Conservation (phyloP, 2,329 filamentous ascomycete genomes). For the Didymella keratinophila region DNA sequence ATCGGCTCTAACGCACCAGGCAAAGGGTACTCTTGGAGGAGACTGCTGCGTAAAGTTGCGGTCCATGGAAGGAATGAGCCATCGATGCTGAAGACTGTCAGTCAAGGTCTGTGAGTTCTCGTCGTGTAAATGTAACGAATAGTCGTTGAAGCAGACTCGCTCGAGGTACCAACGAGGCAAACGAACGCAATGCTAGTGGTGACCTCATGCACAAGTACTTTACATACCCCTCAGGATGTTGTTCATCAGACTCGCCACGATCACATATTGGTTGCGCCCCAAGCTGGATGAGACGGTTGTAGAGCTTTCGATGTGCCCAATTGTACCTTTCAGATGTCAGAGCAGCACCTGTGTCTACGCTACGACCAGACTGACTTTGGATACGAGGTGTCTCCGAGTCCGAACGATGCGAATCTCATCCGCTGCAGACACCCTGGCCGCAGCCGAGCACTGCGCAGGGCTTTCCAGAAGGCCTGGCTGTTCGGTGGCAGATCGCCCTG, state of each 20-base stretch:
- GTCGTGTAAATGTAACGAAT: background rate
- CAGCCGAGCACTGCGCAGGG: constrained; percentile 79
- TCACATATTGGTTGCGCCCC: constrained; percentile 80
- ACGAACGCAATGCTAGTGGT: background rate
- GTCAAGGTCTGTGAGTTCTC: background rate
- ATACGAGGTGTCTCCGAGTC: constrained; percentile 94
- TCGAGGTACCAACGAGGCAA: background rate
- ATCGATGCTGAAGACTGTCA: constrained; percentile 68
- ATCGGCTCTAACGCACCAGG: constrained; percentile 73
- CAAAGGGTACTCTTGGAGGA: constrained; percentile 74
- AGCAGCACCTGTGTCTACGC: background rate
- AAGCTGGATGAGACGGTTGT: constrained; percentile 82
- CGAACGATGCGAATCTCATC: constrained; percentile 83
- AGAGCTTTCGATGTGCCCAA: constrained; percentile 87
- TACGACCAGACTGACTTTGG: constrained; percentile 69
- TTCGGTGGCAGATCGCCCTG: constrained; percentile 94
- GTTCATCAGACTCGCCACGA: constrained; percentile 88
- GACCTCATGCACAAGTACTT: background rate
- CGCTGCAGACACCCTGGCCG: constrained; percentile 72
- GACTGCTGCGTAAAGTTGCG: constrained; percentile 68
- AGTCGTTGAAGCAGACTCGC: background rate
- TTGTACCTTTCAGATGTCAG: constrained; percentile 71
- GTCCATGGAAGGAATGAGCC: constrained; percentile 83
- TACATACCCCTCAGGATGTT: constrained; percentile 88
- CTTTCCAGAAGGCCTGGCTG: constrained; percentile 82